phyloP scores from a whole-genome alignment of 805 yeast genomes.

The Blastobotrys attinorum region DNA sequence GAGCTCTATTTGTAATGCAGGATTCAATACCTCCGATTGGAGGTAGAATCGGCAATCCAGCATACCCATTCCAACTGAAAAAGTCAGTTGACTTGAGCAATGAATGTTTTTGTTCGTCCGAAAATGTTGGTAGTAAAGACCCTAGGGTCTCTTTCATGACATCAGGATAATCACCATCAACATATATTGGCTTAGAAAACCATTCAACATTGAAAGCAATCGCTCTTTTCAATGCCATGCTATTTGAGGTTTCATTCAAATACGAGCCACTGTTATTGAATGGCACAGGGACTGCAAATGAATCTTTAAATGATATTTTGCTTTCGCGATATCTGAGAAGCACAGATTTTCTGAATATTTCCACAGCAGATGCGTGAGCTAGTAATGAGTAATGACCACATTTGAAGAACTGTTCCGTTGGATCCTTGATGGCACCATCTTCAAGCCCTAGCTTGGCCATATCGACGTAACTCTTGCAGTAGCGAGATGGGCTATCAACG shows the following conservation, averaged over 20 bases:
- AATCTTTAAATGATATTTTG: conserved; percentile 22
- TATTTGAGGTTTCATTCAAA: conserved; percentile 16
- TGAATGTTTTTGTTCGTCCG: conserved; percentile 21
- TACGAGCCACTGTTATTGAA: conserved; percentile 20
- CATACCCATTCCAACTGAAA: conserved; percentile 28
- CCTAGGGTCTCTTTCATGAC: conserved; percentile 20
- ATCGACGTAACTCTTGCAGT: conserved; percentile 14
- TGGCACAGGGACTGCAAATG: conserved; percentile 24
- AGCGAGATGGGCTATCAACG: conserved; percentile 27
- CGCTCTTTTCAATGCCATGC: conserved; percentile 23
- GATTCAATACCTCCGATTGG: conserved; percentile 18
- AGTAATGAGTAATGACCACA: conserved; percentile 18
- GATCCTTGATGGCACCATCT: conserved; percentile 20
- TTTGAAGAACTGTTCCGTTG: conserved; percentile 4
- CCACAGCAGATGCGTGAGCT: conserved; percentile 23
- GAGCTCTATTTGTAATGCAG: conserved; percentile 20
- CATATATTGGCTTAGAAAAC: conserved; percentile 26
- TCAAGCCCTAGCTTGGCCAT: conserved; percentile 15
- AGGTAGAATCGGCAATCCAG: conserved; percentile 20
- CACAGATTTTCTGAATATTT: conserved; percentile 21
- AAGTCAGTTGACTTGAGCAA: conserved; percentile 25
- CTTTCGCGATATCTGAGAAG: conserved; percentile 19
- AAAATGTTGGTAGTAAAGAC: conserved; percentile 19
- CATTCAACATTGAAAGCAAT: conserved; percentile 21
- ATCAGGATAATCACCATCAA: conserved; percentile 26